Base-by-base conservation (phyloP, 1,139 yeast genomes). In the Pichia sp. region DNA sequence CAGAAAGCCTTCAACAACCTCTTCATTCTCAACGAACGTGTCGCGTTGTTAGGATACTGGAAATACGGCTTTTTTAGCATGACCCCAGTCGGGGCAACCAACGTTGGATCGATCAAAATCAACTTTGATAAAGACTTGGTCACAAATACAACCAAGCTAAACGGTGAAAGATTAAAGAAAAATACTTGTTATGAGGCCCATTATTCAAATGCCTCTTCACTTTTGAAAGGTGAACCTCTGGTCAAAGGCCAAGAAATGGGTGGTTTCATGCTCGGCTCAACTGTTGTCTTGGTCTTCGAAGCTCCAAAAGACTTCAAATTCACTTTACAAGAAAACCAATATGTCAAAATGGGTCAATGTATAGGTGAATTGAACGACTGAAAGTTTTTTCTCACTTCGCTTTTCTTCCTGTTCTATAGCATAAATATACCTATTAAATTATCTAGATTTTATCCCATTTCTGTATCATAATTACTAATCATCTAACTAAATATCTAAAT, bases 41-140 rank as follows among this genome's bases (percentile, higher is more conserved):
- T 95, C 8, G 96, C 98, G 0, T 75, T 95, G 51, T 78, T 95
- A 58, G 99, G 99, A 2, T 85, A 89, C 65, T 95, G 99, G 98
- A 88, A 88, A 67, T 81, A 93, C 70, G 99, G 99, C 0, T 95
- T 95, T 68, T 93, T 93, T 73, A 87, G 96, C 60, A 93, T 95
- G 99, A 92, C 96, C 2, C 98, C 99, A 0, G 99, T 95, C 11
- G 99, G 99, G 30, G 99, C 99, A 32, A 95, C 99, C 6, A 95
- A 95, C 70, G 99, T 95, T 42, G 99, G 99, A 19, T 87, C 96
- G 64, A 93, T 95, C 62, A 84, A 87, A 56, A 81, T 95, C 61
- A 90, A 92, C 67, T 95, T 95, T 66, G 99, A 95, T 72, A 86
- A 87, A 71, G 93, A 90, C 66, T 79, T 95, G 65, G 81, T 85